Evolutionary conservation across 768 basidiomycete genomes (phyloP), one percentile per base, ranked within the genome.

Genomic region (Podaxis pistillaris): DNA sequence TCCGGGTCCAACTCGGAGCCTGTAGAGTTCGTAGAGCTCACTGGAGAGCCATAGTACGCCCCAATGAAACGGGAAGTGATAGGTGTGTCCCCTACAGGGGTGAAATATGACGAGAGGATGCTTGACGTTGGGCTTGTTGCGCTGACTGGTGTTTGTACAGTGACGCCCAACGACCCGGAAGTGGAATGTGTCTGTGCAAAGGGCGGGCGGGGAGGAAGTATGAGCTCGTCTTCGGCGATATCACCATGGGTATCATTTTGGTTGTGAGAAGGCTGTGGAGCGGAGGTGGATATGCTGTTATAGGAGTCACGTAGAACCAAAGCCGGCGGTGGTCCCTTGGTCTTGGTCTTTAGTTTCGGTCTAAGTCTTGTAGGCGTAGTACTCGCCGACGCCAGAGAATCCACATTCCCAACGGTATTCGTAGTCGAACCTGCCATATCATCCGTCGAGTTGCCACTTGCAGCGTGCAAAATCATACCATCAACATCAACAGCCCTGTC

Each of bases 71-170:
- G 36, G 0, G 68, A 63, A 8, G 67, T 65, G 6, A 60, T 56
- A 19, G 68, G 66, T 11, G 70, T 65, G 33, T 70, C 74, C 19
- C 79, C 75, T 53, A 79, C 71, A 22, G 86, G 86, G 8, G 85
- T 85, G 66, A 81, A 84, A 71, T 86, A 86, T 33, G 76, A 76
- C 40, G 76, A 75, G 37, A 75, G 71, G 44, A 76, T 75, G 53
- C 76, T 79, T 26, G 80, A 79, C 22, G 76, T 73, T 3, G 87
- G 80, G 52, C 83, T 84, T 15, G 77, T 69, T 7, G 79, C 77
- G 59, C 78, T 80, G 58, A 64, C 67, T 33, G 69, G 76, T 22
- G 70, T 67, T 49, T 66, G 63, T 24, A 57, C 52, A 13, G 63
- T 61, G 37, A 62, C 57, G 56, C 56, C 58, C 13, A 63, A 53